phyloP scores from a whole-genome alignment of 2,329 filamentous ascomycete species.

The Fusarium sambucinum region DNA sequence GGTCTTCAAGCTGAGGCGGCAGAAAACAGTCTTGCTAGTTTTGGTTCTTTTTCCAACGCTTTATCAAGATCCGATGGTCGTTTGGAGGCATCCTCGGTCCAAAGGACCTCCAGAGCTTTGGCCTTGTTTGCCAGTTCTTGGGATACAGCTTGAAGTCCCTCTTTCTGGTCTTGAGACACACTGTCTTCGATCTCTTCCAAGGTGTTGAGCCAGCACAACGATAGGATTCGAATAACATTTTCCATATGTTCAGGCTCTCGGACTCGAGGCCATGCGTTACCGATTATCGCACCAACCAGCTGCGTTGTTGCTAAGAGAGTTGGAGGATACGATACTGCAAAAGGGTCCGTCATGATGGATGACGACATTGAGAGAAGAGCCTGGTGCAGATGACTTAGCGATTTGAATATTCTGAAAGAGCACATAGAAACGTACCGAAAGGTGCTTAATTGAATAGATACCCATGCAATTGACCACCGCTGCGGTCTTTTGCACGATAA shows the following conservation, averaged over 20 bases:
- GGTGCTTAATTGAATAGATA: constrained; percentile 73
- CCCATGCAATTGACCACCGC: constrained; percentile 68
- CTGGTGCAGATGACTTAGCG: constrained; percentile 54
- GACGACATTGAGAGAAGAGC: constrained; percentile 76
- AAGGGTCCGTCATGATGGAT: constrained; percentile 75
- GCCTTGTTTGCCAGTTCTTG: constrained; percentile 38
- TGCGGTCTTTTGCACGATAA: constrained; percentile 65
- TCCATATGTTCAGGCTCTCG: constrained; percentile 65
- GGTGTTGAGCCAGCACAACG: constrained; percentile 72
- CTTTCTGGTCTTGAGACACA: background rate
- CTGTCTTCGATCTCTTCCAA: constrained; percentile 56
- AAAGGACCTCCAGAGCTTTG: constrained; percentile 42
- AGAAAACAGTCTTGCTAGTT: constrained; percentile 49
- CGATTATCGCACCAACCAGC: constrained; percentile 68
- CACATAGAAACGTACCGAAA: constrained; percentile 63
- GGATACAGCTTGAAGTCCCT: constrained; percentile 20
- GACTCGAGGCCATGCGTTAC: constrained; percentile 78
- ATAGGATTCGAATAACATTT: constrained; percentile 72
- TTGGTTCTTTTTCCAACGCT: constrained; percentile 45
- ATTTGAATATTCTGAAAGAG: background rate
- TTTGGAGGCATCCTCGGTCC: constrained; percentile 31
- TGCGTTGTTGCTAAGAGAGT: constrained; percentile 66
- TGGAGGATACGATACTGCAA: constrained; percentile 67
- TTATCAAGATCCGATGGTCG: constrained; percentile 31
- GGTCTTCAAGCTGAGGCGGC: background rate